Conservation (phyloP, 129 eudicot genomes). For the Solidago caesia region DNA sequence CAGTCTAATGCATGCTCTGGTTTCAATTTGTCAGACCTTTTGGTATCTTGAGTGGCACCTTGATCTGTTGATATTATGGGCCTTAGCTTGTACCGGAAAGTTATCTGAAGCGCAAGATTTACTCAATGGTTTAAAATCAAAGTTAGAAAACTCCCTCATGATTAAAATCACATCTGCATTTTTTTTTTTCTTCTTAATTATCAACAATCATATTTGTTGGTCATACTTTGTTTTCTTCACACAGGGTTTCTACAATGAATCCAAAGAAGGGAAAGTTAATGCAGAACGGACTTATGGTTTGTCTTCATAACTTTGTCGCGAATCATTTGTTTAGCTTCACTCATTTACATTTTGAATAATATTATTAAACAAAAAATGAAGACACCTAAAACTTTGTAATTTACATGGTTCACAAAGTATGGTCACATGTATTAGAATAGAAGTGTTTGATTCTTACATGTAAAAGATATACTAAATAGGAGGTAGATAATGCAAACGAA, state of each 20-base stretch:
- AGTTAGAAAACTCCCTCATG: constrained; percentile 38
- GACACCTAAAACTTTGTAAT: neutral
- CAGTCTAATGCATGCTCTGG: neutral
- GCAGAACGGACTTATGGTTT: constrained; percentile 68
- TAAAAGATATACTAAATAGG: too few relatives aligned
- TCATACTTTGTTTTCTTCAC: neutral
- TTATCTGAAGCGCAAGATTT: constrained; percentile 59
- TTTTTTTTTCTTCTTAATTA: too few relatives aligned
- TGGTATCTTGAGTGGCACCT: constrained; percentile 98
- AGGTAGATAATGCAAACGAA: neutral
- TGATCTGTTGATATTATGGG: constrained; percentile 84
- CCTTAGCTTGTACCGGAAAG: constrained; percentile 55
- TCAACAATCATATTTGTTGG: too few relatives aligned
- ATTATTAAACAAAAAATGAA: neutral
- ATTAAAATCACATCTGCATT: neutral
- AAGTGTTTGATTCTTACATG: too few relatives aligned
- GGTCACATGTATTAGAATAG: neutral
- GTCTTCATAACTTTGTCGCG: constrained; percentile 27
- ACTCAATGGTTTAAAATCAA: constrained; percentile 57
- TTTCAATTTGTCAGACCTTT: constrained; percentile 40
- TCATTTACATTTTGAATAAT: neutral
- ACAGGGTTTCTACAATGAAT: constrained; percentile 63
- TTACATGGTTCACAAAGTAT: constrained; percentile 1
- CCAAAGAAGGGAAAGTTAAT: constrained; percentile 57
- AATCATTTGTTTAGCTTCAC: neutral